A percentile compares a stretch with the other conserved stretches of the same genome.
These are phyloP conservation scores for Ustilago crameri DNA, from an alignment of 1,284 basidiomycete genomes.

Conservation along the genomic window DNA sequence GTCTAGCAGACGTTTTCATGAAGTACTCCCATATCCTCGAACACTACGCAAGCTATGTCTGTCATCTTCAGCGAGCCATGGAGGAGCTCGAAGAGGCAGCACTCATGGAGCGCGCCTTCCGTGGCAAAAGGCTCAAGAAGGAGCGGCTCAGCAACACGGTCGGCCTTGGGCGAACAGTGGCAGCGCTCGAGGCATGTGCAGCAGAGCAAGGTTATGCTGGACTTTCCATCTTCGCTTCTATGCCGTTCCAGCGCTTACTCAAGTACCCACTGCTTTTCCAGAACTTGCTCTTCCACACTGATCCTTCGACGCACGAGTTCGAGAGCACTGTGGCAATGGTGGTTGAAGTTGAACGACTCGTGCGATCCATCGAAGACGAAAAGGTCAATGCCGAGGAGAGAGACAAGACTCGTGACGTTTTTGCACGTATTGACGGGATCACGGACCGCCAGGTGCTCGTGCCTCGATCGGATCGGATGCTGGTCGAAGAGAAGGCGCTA, in stretches of 20 bases:
- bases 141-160: constrained; percentile 60
- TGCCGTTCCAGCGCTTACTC: constrained; percentile 94
- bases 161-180: constrained; percentile 63
- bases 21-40: constrained; percentile 54
- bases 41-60: constrained; percentile 57
- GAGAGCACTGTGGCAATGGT: constrained; percentile 96
- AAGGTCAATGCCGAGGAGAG: constrained; percentile 95
- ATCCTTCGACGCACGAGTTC: constrained; percentile 95
- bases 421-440: constrained; percentile 93
- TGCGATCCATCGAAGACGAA: constrained; percentile 95
- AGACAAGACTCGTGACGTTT: constrained; percentile 90
- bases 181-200: constrained; percentile 78
- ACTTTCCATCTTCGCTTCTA: constrained; percentile 90
- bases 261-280: constrained; percentile 98
- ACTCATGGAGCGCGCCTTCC: constrained; percentile 60
- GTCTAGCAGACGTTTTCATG: constrained; percentile 59
- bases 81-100: constrained; percentile 60
- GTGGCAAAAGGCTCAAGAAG: constrained; percentile 57
- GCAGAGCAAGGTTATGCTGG: constrained; percentile 89
- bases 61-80: constrained; percentile 58
- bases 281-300: constrained; percentile 82
- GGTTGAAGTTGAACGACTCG: constrained; percentile 93
- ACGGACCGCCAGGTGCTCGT: constrained; percentile 74
- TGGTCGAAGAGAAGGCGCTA: constrained; percentile 83
- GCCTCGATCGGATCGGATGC: constrained; percentile 85